phyloP scores from a whole-genome alignment of 202 grass and related monocot species.

The Digitaria exilis region DNA sequence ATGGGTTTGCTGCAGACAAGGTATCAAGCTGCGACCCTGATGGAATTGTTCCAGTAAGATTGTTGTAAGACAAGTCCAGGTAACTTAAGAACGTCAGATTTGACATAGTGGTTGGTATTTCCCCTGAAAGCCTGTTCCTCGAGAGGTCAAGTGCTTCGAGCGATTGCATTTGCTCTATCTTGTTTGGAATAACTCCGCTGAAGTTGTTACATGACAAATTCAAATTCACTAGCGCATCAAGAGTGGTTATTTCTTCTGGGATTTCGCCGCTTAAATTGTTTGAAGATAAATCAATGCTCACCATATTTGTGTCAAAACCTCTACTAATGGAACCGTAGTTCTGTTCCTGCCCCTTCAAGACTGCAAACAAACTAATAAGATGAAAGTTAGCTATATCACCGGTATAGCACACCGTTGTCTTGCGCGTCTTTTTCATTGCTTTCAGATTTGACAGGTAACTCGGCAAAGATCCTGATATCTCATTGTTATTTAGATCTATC shows the following conservation, averaged over 20 bases:
- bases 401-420: neutral
- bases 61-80: neutral
- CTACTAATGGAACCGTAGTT: neutral
- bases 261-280: neutral
- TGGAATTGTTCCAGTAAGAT: neutral
- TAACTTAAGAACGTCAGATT: neutral
- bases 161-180: neutral
- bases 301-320: neutral
- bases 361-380: neutral
- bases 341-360: neutral
- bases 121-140: neutral
- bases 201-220: neutral
- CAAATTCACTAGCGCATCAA: neutral
- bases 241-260: neutral
- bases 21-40: neutral
- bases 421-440: neutral
- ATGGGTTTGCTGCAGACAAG: neutral
- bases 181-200: neutral
- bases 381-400: neutral
- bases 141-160: neutral
- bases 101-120: neutral
- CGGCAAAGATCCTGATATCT: slow-evolving; percentile 27
- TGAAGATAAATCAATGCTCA: slow-evolving; percentile 1
- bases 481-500: slow-evolving; percentile 32
- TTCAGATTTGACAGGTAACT: neutral